These are phyloP conservation scores for Arabidopsis lyrata DNA, from an alignment of 441 rosid genomes.

Conservation along the genomic window DNA sequence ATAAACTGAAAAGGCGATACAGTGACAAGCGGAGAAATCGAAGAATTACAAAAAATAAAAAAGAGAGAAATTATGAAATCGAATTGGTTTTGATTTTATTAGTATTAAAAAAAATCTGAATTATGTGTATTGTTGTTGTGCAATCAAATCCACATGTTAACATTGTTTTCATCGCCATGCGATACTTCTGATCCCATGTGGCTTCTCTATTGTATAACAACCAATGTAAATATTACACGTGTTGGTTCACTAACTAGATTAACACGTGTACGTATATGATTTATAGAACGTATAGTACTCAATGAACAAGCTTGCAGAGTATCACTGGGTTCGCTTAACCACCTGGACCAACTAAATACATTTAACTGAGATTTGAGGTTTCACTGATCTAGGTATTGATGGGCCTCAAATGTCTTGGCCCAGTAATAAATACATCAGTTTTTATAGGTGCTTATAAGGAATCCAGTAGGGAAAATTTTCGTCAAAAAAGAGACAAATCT, in stretches of 20 bases:
- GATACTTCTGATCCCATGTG: not conserved
- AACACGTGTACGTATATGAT: not conserved
- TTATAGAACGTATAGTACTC: not conserved
- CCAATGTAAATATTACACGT: not conserved
- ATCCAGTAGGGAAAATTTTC: too few relatives aligned
- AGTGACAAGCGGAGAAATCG: constrained; percentile 41
- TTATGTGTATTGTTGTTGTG: constrained; percentile 4
- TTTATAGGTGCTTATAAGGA: too few relatives aligned
- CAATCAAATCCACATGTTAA: constrained; percentile 35
- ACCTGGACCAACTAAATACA: constrained; percentile 25
- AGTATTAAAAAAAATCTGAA: too few relatives aligned
- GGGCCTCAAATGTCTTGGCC: constrained; percentile 6
- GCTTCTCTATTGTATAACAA: not conserved
- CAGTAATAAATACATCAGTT: not conserved
- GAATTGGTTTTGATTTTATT: not conserved
- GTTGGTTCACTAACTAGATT: fast-evolving
- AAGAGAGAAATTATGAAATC: not conserved
- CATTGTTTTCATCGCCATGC: constrained; percentile 38
- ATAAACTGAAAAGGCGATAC: constrained; percentile 27
- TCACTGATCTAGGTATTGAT: not conserved
- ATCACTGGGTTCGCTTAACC: constrained; percentile 19
- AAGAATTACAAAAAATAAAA: not conserved
- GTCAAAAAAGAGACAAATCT: too few relatives aligned
- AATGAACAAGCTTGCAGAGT: not conserved
- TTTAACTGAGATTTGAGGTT: not conserved